Evolutionary conservation across 2,329 filamentous ascomycete genomes (phyloP).

Genomic region (Lizonia empirigonia): DNA sequence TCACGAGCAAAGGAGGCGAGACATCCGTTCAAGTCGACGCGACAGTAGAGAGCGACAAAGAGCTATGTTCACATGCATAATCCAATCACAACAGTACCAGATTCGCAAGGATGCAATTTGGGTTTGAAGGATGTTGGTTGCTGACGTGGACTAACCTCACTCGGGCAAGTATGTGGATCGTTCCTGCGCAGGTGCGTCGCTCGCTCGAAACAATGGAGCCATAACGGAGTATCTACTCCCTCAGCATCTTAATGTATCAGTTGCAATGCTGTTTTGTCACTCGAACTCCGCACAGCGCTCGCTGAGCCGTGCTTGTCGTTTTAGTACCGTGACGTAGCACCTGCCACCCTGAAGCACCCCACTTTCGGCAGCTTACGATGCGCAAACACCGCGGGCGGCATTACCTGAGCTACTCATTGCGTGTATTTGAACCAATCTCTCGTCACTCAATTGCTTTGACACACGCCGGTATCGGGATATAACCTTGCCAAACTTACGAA

Average conservation of each 20-base stretch:
- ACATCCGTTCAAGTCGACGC: background rate
- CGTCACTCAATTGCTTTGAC: background rate
- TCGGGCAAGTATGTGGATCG: background rate
- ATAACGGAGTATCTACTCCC: background rate
- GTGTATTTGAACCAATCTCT: background rate
- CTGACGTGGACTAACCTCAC: background rate
- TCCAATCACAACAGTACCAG: no score
- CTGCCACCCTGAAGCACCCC: constrained; percentile 8
- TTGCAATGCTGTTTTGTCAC: background rate
- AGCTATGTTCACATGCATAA: no score
- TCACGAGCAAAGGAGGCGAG: background rate
- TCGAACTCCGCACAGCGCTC: background rate
- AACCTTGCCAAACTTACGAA: background rate
- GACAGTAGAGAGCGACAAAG: no score
- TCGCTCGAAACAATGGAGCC: no score
- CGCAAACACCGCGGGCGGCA: constrained; percentile 21
- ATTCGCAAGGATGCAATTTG: no score
- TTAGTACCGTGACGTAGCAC: constrained; percentile 14
- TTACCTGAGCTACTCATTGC: constrained; percentile 13
- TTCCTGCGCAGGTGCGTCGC: no score
- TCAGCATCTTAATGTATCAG: background rate
- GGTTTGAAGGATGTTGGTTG: background rate
- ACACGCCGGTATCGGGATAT: constrained; percentile 3
- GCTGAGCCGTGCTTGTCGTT: background rate
- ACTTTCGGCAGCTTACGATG: constrained; percentile 8